Evolutionary conservation across 345 rosid genomes (phyloP).

Genomic region (Arabidopsis thaliana): DNA sequence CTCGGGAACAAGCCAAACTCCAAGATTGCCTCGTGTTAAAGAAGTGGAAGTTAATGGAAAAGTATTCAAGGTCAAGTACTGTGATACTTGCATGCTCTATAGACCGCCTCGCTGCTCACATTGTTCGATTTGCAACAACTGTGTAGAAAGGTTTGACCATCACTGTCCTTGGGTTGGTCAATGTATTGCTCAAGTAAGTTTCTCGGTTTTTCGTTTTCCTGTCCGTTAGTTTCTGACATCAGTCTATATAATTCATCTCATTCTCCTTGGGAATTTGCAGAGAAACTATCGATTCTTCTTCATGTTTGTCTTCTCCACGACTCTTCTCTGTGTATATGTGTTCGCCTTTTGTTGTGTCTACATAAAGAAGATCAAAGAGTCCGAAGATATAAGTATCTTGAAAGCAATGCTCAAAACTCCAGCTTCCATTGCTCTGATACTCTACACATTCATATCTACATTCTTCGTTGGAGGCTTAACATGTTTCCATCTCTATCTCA

Average conservation of each 20-base stretch:
- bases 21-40: slow-evolving; percentile 66
- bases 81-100: slow-evolving; percentile 91
- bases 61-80: slow-evolving; percentile 75
- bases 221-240: neutral
- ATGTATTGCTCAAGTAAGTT: slow-evolving; percentile 85
- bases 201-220: slow-evolving; percentile 8
- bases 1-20: slow-evolving; percentile 52
- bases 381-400: slow-evolving; percentile 58
- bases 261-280: slow-evolving; percentile 50
- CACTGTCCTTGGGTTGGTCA: slow-evolving; percentile 99
- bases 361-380: slow-evolving; percentile 64
- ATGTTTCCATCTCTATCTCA: slow-evolving; percentile 81
- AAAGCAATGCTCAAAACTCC: slow-evolving; percentile 73
- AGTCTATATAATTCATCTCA: slow-evolving; percentile 29
- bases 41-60: slow-evolving; percentile 75
- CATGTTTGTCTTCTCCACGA: slow-evolving; percentile 92
- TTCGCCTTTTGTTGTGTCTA: slow-evolving; percentile 79
- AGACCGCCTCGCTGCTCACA: slow-evolving; percentile 97
- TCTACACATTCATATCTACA: slow-evolving; percentile 68
- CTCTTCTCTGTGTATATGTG: slow-evolving; percentile 81
- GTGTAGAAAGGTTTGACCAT: slow-evolving; percentile 94
- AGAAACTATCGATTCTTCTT: slow-evolving; percentile 94
- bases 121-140: slow-evolving; percentile 92
- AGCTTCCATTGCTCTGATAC: slow-evolving; percentile 72
- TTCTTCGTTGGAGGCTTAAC: slow-evolving; percentile 98